These are phyloP conservation scores for Solanum chilense DNA, from an alignment of 257 asterid genomes.

Conservation along the genomic window DNA sequence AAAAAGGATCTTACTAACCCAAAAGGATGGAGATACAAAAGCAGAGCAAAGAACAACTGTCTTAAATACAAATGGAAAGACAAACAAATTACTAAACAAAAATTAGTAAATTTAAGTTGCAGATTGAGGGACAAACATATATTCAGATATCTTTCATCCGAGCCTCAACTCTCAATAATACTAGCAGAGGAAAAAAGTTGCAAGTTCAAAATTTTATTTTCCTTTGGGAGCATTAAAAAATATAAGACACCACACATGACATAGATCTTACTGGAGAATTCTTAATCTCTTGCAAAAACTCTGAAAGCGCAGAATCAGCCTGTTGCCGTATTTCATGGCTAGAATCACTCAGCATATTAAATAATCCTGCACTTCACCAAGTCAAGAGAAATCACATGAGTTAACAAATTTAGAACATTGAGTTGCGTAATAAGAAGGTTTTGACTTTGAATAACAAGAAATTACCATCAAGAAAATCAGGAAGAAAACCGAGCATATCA, in stretches of 20 bases:
- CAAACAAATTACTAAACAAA: neutral
- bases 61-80: neutral
- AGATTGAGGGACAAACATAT: neutral
- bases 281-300: slow-evolving; percentile 97
- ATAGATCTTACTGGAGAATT: slow-evolving; percentile 88
- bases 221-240: neutral
- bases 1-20: neutral
- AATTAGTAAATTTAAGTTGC: neutral
- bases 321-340: slow-evolving; percentile 99
- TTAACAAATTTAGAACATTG: neutral
- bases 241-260: neutral
- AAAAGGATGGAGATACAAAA: neutral
- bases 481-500: slow-evolving; percentile 99
- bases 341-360: slow-evolving; percentile 95
- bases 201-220: neutral
- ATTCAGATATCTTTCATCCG: neutral
- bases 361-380: slow-evolving; percentile 54
- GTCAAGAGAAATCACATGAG: neutral
- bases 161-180: neutral
- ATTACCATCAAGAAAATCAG: slow-evolving; percentile 98
- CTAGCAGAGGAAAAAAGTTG: neutral
- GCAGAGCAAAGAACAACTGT: neutral
- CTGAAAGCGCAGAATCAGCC: slow-evolving; percentile 99
- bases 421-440: neutral
- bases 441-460: slow-evolving; percentile 6